Base-by-base conservation (phyloP, 2,329 filamentous ascomycete species). In the Nothopassalora personata region DNA sequence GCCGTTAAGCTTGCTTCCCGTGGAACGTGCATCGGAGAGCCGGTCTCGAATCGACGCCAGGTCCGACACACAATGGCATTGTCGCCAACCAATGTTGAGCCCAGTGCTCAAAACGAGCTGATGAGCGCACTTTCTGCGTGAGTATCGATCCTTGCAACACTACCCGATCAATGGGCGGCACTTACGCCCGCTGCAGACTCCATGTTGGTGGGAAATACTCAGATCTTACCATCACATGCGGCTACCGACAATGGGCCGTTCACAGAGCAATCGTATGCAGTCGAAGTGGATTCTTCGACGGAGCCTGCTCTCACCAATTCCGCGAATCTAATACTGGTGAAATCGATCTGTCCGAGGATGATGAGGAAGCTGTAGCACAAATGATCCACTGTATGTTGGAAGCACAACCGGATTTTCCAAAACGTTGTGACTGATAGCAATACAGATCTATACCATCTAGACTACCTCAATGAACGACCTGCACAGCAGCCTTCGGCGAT, bases 261-360 rank as follows among this genome's bases (percentile, higher is more conserved):
- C 79, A 81, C 66, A 74, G 75, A 63, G 77, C 76, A 5, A 75
- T 80, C 47, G 68, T 81, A 51, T 80, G 78, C 68, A 78, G 78
- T 39, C 71, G 79, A 51, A 79, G 76, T 39, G 73, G 72, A 23
- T 81, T 81, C 68, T 75, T 75, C 66, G 72, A 74, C 58, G 72
- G 71, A 47, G 73, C 72, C 50, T 75, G 73, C 62, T 72, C 72
- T 56, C 67, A 68, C 57, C 62, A 67, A 39, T 73, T 74, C 57
- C 64, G 64, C 13, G 72, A 75, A 62, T 66, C 71, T 28, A 57
- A 65, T 15, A 70, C 68, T n/a, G 67, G 72, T 15, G 61, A 70
- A 6, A 72, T 74, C 58, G 72, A 74, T 56, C 64, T 74, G 47
- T 72, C 70, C 51, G 71, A 74, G 45, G 73, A 74, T 55, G 71